Base-by-base conservation (phyloP, 2,329 filamentous ascomycete genomes). In the Magnaporthiopsis poae region DNA sequence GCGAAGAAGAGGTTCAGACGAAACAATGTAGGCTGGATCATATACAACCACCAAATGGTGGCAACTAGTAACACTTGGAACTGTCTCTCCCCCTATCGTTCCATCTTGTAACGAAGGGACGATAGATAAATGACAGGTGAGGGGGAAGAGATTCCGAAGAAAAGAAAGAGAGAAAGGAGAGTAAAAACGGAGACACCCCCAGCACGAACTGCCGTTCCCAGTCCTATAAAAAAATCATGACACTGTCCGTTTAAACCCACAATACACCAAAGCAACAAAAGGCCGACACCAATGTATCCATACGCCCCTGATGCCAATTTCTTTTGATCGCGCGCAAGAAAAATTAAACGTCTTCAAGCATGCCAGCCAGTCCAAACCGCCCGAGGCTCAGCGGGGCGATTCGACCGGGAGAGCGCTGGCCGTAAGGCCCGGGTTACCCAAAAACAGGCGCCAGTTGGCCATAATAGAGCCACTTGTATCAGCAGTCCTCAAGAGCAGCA, bases 401-500 rank as follows among this genome's bases (percentile, higher is more conserved):
- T 1, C 39, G 39, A 18, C 13, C 46, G 5, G 8, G 11, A 25
- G 1, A 56, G 21, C 9, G 46, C 7, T 56, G 46, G 46, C 13
- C 39, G 13, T 18, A 46, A 7, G 39, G 13, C 39, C 39, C 13
- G 39, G 4, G 39, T 46, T 46, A 46, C 39, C 39, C 39, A 46
- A 18, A 46, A 46, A 18, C 15, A 46, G 39, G 39, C 39, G 1
- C 11, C 15, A 18, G 39, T 15, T 13, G 15, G 39, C 13, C 3
- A 46, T 46, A 1, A 13, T 13, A 36, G 35, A 46, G 18, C 39
- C 15, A 7, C 39, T 12, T 5, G 46, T n/a, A 21, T 56, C 46
- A 56, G 21, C 66, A 72, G 27, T 71, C 71, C 61, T 81, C 82
- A 68, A 88, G 74, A 62, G 78, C 81, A 61, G 85, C 84, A 77